Base-by-base conservation (phyloP, 2,329 filamentous ascomycete genomes). In the Sarocladium brachiariae region DNA sequence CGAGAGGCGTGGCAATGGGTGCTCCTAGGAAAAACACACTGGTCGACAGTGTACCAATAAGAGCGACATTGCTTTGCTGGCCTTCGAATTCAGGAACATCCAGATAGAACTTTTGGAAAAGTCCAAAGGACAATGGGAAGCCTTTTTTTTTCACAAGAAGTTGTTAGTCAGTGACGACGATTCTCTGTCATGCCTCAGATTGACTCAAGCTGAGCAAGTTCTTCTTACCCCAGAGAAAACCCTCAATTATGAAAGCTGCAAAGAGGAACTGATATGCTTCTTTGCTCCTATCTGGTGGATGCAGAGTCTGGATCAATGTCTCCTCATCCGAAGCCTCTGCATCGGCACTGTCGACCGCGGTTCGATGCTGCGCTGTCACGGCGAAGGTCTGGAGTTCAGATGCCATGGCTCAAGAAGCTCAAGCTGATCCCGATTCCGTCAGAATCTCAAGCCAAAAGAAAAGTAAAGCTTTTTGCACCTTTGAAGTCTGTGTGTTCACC, bases 1-100 rank as follows among this genome's bases (percentile, higher is more conserved):
- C 59, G 5, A 71, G 39, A 3, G 63, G 57, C 5, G 63, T 63
- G 18, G 62, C 56, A 10, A 68, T 25, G 0, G 68, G 68, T 13
- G 65, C 63, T 1, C 65, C 65, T 2, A 69, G 57, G 50, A 64
- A 69, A 2, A 53, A 57, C 2, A 66, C 39, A 10, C 65, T 64
- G 2, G 60, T 58, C 0, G 62, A 58, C 18, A 63, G 53, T 23
- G 62, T 62, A 10, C 62, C 60, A 2, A 65, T 54, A 10, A 63
- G 53, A 7, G 62, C 53, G 10, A 64, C 59, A 27, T 57, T 59
- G 10, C 52, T 52, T 3, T 33, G 43, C 5, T 47, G 10, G 10
- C 25, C 43, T 4, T 55, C 52, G 47, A 64, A 65, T 16, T 63
- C 57, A n/a, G 61, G 58, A 2, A 57, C 31, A 9, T 54, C 57